Evolutionary conservation across 495 filamentous ascomycete species (phyloP).

Genomic region (Trichocladium uniseriatum): DNA sequence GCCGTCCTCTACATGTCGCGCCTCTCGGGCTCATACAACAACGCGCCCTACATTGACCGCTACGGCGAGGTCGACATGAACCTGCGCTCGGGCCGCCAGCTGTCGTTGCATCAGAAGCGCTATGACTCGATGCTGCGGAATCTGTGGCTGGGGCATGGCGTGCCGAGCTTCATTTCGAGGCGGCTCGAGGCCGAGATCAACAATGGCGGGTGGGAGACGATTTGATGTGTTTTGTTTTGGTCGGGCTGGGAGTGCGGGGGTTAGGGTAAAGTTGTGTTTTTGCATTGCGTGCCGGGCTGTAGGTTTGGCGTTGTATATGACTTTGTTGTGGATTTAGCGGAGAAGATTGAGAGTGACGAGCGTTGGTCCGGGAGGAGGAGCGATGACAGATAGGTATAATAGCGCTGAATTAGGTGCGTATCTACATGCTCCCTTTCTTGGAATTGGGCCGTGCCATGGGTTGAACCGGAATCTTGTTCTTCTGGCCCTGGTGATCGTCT

Average conservation of each 20-base stretch:
- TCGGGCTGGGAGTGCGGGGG: neutral
- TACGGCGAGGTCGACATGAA: slow-evolving; percentile 90
- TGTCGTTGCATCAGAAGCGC: slow-evolving; percentile 85
- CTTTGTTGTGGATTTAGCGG: neutral
- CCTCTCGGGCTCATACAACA: slow-evolving; percentile 70
- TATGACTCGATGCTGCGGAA: slow-evolving; percentile 82
- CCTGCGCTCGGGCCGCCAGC: slow-evolving; percentile 68
- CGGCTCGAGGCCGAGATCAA: slow-evolving; percentile 92
- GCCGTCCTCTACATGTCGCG: slow-evolving; percentile 76
- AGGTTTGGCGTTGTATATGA: neutral
- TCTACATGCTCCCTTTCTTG: too few relatives aligned
- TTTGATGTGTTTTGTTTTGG: slow-evolving; percentile 2
- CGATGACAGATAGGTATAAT: too few relatives aligned
- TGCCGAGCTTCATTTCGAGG: slow-evolving; percentile 81
- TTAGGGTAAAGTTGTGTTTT: neutral
- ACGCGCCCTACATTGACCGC: slow-evolving; percentile 85
- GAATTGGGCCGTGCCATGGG: too few relatives aligned
- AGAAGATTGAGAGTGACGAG: too few relatives aligned
- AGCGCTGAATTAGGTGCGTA: too few relatives aligned
- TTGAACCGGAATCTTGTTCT: too few relatives aligned
- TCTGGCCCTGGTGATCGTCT: too few relatives aligned
- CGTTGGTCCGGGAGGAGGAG: too few relatives aligned
- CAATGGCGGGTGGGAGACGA: slow-evolving; percentile 92
- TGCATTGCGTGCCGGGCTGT: too few relatives aligned
- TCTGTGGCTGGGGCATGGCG: slow-evolving; percentile 77